Evolutionary conservation across 2,329 filamentous ascomycete genomes (phyloP), one percentile per base, ranked within the genome.

Genomic region (Fusarium graminum): DNA sequence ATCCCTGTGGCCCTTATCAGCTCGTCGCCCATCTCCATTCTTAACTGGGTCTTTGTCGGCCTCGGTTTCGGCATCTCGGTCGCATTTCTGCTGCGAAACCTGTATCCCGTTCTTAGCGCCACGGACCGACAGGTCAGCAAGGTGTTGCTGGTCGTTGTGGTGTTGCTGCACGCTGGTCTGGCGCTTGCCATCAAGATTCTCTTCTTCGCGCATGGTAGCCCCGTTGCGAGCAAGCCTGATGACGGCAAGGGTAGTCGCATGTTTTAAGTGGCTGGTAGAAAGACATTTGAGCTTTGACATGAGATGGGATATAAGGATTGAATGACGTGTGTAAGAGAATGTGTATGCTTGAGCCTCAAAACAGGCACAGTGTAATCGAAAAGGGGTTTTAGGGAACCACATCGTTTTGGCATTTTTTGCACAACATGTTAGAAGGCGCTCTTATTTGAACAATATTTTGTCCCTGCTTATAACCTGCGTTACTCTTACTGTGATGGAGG

Each of bases 41-140:
- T 99, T 69, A 99, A 99, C 82, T 98, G 92, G 86, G 87, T 93
- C 17, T 97, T 99, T 77, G 94, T 97, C 16, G 93, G 87, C 29
- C 84, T 97, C 66, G 93, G 93, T 32, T 94, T 94, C 76, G 92
- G 86, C 40, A 80, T 94, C 73, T 93, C 90, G n/a, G 91, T 92
- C 14, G 86, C 89, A 57, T 97, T 97, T 81, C 79, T 97, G 51
- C 82, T 97, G 68, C 86, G 93, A 71, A 97, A 97, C 78, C 78
- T 97, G 69, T 96, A 92, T 79, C 95, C 95, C 2, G 92, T 99
- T 17, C 86, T 99, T 63, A 95, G 90, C 77, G 94, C 94, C 44
- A 97, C 94, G 32, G 95, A 98, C 78, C 89, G 90, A 64, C 93
- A 97, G 83, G 93, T 92, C 25, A 95, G 92, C 79, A 97, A 96